Evolutionary conservation across 371 early-diverging fungal genomes (phyloP), one percentile per base, ranked within the genome.

Genomic region (Circinella umbellata): DNA sequence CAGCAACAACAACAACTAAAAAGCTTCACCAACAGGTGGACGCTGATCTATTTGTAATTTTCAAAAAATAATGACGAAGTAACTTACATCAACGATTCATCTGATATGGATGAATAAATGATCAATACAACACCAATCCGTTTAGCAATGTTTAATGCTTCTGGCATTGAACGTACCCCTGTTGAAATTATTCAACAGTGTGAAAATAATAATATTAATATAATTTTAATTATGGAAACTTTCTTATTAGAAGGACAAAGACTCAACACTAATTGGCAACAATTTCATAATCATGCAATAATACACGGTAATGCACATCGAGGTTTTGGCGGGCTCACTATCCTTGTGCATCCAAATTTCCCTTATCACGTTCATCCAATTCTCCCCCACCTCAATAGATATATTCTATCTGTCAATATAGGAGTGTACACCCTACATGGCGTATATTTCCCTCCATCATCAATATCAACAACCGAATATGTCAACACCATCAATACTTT

Each of bases 211-310:
- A 15, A 47, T 35, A 61, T 61, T 36, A 36, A 61, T 61, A 27
- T 61, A 13, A 36, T 61, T 0, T 36, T 61, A 3, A 3, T 61
- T 8, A 61, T 37, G 20, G 61, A 61, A 61, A 61, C 36, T 0
- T 36, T 35, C 4, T 35, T 61, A 17, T 4, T 35, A 9, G 61
- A 27, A 13, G 61, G 36, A 0, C 61, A 61, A 61, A 27, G 37
- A 63, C 66, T 66, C 18, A 35, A 14, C 13, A 66, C 66, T 5
- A 4, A 8, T 14, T 66, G 66, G 66, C 6, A 4, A 17, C 61
- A 59, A 64, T 18, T 17, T 15, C 70, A 70, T 37, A 63, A 42
- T 54, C 62, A 53, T 36, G 66, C 55, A 2, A 14, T 9, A 17
- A 11, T 35, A 6, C 39, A 9, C 0, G 66, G 57, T 17, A 35